Conservation (phyloP, 805 yeast genomes). For the Starmerella bacillaris region DNA sequence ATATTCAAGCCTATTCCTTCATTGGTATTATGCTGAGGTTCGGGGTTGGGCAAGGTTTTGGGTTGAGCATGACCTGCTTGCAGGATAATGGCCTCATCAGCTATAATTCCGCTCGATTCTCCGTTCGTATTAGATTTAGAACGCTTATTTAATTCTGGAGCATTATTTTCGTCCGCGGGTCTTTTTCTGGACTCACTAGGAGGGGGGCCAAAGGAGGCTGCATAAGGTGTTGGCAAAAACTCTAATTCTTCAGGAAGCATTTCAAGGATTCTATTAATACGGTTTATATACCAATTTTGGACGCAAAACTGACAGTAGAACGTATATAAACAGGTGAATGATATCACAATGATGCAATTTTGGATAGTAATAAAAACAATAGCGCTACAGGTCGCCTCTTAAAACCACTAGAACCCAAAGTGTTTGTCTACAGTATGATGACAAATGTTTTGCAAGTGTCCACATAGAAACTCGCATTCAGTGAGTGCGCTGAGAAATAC, state of each 20-base stretch:
- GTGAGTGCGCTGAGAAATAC: no score
- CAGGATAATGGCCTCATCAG: neutral
- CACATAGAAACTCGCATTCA: no score
- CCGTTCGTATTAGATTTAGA: neutral
- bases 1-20: neutral
- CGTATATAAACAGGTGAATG: neutral
- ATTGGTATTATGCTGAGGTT: neutral
- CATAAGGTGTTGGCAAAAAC: slow-evolving; percentile 14
- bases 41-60: neutral
- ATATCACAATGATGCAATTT: no score
- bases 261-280: neutral
- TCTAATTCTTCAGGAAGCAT: slow-evolving; percentile 10
- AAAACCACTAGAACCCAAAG: neutral
- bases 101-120: neutral
- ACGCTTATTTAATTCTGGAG: neutral
- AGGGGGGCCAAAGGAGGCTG: slow-evolving; percentile 18
- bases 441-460: neutral
- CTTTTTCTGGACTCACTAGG: slow-evolving; percentile 3
- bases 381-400: no score
- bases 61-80: neutral
- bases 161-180: neutral
- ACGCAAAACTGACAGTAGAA: neutral
- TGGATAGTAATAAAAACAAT: no score
- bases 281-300: neutral
- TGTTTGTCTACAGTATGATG: slow-evolving; percentile 1